Conservation (phyloP, 441 rosid species). For the Sinapis alba region DNA sequence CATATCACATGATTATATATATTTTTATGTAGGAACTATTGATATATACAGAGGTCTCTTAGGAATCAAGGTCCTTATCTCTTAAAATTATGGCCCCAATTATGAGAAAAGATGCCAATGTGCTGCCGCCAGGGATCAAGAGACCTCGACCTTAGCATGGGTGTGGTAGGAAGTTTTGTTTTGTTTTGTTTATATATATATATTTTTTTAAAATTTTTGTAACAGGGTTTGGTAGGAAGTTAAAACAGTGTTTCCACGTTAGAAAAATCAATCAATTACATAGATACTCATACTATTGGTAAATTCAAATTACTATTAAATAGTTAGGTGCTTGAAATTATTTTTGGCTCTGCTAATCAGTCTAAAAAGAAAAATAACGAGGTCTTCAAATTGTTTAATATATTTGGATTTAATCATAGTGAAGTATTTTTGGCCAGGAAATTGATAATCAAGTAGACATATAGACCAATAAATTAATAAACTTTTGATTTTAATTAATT, state of each 20-base stretch:
- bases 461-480: not conserved
- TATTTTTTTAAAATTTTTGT: no score
- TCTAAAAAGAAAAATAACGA: not conserved
- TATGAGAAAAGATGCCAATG: not conserved
- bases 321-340: not conserved
- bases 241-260: not conserved
- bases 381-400: not conserved
- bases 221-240: slow-evolving; percentile 13
- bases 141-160: not conserved
- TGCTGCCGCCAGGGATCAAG: slow-evolving; percentile 2
- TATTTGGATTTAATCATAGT: not conserved
- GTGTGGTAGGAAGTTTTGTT: slow-evolving; percentile 18
- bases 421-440: not conserved
- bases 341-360: not conserved
- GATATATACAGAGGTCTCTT: not conserved
- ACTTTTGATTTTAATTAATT: no score
- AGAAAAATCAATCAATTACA: not conserved
- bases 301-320: not conserved
- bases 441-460: not conserved
- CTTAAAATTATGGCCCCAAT: not conserved
- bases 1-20: slow-evolving; percentile 32
- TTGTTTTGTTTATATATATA: no score
- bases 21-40: slow-evolving; percentile 3
- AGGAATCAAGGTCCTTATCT: not conserved
- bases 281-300: not conserved